These are phyloP conservation scores for Cupressus sempervirens DNA, from an alignment of 75 land plant genomes.

Conservation along the genomic window DNA sequence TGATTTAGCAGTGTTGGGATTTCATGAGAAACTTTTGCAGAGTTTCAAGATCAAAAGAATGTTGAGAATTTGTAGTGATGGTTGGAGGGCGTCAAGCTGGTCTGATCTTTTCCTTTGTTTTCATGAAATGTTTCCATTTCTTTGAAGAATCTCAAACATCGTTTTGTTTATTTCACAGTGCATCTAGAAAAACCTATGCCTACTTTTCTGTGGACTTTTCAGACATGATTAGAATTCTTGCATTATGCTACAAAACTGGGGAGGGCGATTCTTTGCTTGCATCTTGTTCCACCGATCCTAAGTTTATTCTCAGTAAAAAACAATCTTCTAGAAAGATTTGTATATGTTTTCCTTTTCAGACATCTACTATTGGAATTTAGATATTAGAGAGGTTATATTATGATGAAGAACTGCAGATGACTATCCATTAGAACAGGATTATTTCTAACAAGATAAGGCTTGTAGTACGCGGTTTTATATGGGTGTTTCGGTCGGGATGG, in stretches of 20 bases:
- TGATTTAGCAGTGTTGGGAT: no score
- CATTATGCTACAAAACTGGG: no score
- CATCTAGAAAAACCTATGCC: not conserved
- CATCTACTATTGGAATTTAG: not conserved
- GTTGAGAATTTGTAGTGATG: no score
- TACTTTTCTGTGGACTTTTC: not conserved
- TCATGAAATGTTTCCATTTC: not conserved
- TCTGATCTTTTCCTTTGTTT: no score
- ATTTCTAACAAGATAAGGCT: no score
- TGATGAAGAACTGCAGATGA: not conserved
- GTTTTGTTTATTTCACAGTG: not conserved
- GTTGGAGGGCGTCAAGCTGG: no score
- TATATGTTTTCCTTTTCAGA: no score
- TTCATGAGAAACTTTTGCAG: not conserved
- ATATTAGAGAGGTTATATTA: no score
- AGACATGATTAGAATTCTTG: not conserved
- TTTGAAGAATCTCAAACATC: not conserved
- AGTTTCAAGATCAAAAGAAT: not conserved
- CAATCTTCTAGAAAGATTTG: no score
- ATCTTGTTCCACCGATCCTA: not conserved
- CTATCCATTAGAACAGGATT: not conserved
- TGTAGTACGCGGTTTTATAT: no score
- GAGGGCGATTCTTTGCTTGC: no score
- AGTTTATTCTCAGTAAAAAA: not conserved
- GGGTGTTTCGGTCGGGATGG: no score